phyloP scores from a whole-genome alignment of 2,329 filamentous ascomycete species.

The Xylariaceae sp. region DNA sequence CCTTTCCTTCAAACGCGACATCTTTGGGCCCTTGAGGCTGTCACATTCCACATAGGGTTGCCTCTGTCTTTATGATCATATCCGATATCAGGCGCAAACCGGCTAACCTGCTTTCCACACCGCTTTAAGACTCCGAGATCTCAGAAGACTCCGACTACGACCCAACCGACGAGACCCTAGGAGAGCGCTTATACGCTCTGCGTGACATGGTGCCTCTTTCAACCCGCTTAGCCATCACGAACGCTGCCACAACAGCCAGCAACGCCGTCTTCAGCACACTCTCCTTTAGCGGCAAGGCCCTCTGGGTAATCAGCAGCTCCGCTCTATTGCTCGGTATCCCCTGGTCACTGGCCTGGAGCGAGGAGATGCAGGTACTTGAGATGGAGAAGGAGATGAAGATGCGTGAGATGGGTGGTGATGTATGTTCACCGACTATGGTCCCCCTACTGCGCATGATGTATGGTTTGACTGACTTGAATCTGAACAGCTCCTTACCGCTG shows the following conservation, averaged over 20 bases:
- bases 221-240: slow-evolving; percentile 64
- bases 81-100: not conserved
- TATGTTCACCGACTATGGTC: slow-evolving; percentile 21
- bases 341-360: slow-evolving; percentile 85
- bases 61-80: slow-evolving; percentile 1
- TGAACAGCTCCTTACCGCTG: slow-evolving; percentile 45
- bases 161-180: slow-evolving; percentile 52
- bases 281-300: slow-evolving; percentile 73
- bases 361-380: slow-evolving; percentile 95
- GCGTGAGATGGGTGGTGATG: slow-evolving; percentile 83
- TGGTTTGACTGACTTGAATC: slow-evolving; percentile 8
- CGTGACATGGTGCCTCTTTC: slow-evolving; percentile 73
- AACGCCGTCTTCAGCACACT: slow-evolving; percentile 57
- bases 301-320: slow-evolving; percentile 89
- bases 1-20: not conserved
- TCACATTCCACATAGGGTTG: too few species aligned
- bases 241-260: slow-evolving; percentile 52
- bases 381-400: slow-evolving; percentile 98
- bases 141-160: slow-evolving; percentile 75
- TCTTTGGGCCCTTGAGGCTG: too few species aligned
- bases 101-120: not conserved
- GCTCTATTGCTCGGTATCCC: slow-evolving; percentile 88
- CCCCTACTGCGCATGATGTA: not conserved
- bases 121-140: slow-evolving; percentile 68
- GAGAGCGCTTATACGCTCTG: slow-evolving; percentile 68